Evolutionary conservation across 495 filamentous ascomycete genomes (phyloP).

Genomic region (Aspergillus mulundensis): DNA sequence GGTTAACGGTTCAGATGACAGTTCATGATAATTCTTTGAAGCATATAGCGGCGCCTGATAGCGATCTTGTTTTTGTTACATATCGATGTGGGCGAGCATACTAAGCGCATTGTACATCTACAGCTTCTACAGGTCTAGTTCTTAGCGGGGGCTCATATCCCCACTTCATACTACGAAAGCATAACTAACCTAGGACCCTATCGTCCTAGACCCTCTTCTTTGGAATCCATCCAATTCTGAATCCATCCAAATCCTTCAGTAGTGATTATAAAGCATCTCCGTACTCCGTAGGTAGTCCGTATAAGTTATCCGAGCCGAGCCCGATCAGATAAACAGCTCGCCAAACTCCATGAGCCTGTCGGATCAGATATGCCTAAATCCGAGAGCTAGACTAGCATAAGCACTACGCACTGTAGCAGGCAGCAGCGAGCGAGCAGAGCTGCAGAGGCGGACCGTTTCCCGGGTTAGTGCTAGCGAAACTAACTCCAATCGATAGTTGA

Average conservation of each 20-base stretch:
- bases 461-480: neutral
- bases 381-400: neutral
- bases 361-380: neutral
- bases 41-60: conserved; percentile 21
- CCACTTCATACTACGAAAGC: neutral
- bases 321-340: too few species aligned
- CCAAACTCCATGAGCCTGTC: neutral
- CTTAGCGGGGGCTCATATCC: neutral
- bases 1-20: conserved; percentile 20
- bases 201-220: neutral
- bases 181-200: neutral
- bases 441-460: neutral
- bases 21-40: conserved; percentile 15
- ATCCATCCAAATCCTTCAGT: too few species aligned
- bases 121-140: neutral
- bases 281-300: too few species aligned
- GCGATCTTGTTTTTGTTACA: conserved; percentile 8
- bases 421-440: neutral
- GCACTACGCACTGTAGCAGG: neutral
- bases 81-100: conserved; percentile 9
- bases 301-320: too few species aligned
- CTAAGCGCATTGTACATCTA: conserved; percentile 8
- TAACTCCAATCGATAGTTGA: neutral
- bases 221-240: neutral
- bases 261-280: neutral